Conservation (phyloP, 768 basidiomycete species). For the Tephrocybe sp. region DNA sequence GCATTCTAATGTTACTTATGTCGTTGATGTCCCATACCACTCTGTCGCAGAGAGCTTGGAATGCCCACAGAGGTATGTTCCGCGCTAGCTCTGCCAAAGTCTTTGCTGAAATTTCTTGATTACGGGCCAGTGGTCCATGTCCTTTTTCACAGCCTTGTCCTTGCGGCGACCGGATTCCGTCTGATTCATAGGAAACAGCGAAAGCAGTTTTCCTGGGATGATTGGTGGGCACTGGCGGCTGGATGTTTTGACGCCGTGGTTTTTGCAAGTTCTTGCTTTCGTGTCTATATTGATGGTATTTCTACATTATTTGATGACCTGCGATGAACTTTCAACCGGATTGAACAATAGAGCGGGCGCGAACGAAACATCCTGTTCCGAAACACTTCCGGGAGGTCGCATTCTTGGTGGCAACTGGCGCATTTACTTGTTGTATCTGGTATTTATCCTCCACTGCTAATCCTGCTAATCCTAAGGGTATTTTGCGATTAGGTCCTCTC, state of each 20-base stretch:
- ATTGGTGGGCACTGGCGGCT: slow-evolving; percentile 14
- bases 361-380: background rate
- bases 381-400: background rate
- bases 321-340: background rate
- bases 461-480: too few relatives aligned
- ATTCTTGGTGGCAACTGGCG: slow-evolving; percentile 4
- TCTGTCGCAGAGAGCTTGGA: too few relatives aligned
- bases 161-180: slow-evolving; percentile 9
- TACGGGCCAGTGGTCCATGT: background rate
- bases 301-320: background rate
- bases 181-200: slow-evolving; percentile 3
- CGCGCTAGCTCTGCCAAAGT: too few relatives aligned
- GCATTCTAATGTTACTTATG: too few relatives aligned
- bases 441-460: slow-evolving; percentile 1
- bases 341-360: background rate
- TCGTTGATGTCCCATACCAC: too few relatives aligned
- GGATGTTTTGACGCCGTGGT: slow-evolving; percentile 11
- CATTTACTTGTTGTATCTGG: slow-evolving; percentile 20
- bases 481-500: slow-evolving; percentile 15
- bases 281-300: slow-evolving; percentile 7
- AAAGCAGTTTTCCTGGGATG: slow-evolving; percentile 17
- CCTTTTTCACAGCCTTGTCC: slow-evolving; percentile 9
- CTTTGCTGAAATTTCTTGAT: background rate
- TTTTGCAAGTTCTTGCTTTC: slow-evolving; percentile 8
- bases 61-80: too few relatives aligned